Base-by-base conservation (phyloP, 257 asterid genomes). In the Nicotiana sylvestris region DNA sequence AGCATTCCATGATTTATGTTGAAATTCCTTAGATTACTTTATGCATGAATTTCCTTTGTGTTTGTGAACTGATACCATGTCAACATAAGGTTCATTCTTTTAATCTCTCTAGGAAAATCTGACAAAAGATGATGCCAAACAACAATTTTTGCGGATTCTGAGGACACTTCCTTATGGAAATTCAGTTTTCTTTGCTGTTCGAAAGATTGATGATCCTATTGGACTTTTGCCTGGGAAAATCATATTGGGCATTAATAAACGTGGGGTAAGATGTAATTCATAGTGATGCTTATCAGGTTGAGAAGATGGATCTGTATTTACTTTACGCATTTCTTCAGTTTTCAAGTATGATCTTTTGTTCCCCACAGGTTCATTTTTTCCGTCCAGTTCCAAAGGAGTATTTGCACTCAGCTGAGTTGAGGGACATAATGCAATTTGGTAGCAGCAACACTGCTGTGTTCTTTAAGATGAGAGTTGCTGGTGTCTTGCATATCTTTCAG, bases 381-480 rank as follows among this genome's bases (percentile, higher is more conserved):
- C 99, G 99, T 37, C 99, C 99, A 35, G 96, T 93, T 87, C 99
- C 99, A 32, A 96, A 94, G 86, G 99, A 96, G 83, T 96, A 96
- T 84, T 89, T 96, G 81, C 99, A 96, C 85, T 96, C 99, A 49
- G 98, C 99, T 84, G 99, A 96, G 89, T 84, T 96, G 67, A 93
- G 98, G 87, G 99, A 96, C 90, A 96, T 96, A 84, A 96, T 96
- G 99, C 99, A 96, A 86, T 96, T 96, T 82, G 99, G 99, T 64
- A 96, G 99, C 90, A 96, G 99, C 80, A 95, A 96, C 70, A 90
- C 98, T 84, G 99, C 99, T 81, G 98, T 96, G 57, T 96, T 96
- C 88, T 96, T 96, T 87, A 96, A 96, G 91, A 96, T 96, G 99
- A 91, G 99, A 82, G 99, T 96, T 89, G 99, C 99, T 81, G 98